A percentile compares a stretch with the other conserved stretches of the same genome.
Conservation (phyloP, 805 yeast genomes). For the Yamadazyma ubonensis region DNA sequence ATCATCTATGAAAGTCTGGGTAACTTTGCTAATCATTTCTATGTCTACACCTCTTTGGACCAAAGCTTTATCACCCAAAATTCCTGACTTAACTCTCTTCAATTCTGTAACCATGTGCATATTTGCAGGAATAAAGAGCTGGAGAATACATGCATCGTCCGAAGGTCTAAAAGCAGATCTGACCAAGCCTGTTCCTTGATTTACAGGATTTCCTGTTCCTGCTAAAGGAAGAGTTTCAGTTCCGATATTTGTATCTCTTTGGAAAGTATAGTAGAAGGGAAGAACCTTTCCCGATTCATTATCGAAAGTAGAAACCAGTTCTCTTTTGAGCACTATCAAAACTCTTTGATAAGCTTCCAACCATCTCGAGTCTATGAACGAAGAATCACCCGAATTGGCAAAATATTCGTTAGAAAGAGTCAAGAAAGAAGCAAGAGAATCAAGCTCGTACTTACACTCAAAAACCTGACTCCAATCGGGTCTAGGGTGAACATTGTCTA, state of each 20-base stretch:
- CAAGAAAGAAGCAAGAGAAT: constrained; percentile 79
- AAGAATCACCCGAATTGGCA: constrained; percentile 48
- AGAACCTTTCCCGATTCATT: constrained; percentile 46
- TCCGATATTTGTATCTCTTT: constrained; percentile 70
- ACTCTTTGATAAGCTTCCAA: constrained; percentile 53
- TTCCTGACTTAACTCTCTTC: constrained; percentile 21
- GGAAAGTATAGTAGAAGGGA: constrained; percentile 62
- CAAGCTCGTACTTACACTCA: constrained; percentile 89
- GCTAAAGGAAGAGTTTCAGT: constrained; percentile 76
- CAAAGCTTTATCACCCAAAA: constrained; percentile 20
- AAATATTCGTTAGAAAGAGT: constrained; percentile 72
- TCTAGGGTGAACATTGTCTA: constrained; percentile 65
- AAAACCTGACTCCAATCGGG: constrained; percentile 74
- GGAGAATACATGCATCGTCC: constrained; percentile 81
- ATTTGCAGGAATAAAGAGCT: constrained; percentile 82
- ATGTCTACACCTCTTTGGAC: constrained; percentile 10
- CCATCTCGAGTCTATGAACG: constrained; percentile 55
- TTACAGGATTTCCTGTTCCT: constrained; percentile 85
- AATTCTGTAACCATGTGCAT: constrained; percentile 72
- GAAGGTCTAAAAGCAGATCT: constrained; percentile 86
- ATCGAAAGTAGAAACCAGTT: constrained; percentile 60
- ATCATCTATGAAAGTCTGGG: constrained; percentile 36
- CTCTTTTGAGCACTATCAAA: constrained; percentile 54
- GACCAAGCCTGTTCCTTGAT: constrained; percentile 64
- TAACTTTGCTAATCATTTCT: constrained; percentile 18